Conservation (phyloP, 225 moss, liverwort and hornwort species). For the Sphagnum contortum region DNA sequence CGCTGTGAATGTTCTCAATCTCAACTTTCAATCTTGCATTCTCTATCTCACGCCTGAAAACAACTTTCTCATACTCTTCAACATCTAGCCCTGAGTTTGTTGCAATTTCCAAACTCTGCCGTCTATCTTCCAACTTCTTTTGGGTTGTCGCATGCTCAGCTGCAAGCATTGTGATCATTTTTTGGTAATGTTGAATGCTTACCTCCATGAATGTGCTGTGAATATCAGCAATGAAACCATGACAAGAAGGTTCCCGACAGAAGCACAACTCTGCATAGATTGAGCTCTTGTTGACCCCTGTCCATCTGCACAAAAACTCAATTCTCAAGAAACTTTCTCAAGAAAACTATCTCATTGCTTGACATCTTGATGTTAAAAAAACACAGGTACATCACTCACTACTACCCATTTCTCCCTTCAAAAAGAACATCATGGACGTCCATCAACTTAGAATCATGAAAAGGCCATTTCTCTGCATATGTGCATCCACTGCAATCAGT, state of each 20-base stretch:
- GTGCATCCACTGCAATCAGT: not conserved
- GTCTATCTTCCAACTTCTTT: slow-evolving; percentile 20
- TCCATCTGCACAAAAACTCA: slow-evolving; percentile 22
- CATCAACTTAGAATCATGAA: not conserved
- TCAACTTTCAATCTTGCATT: slow-evolving; percentile 12
- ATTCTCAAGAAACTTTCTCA: not conserved
- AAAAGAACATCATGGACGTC: not conserved
- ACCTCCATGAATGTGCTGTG: slow-evolving; percentile 12
- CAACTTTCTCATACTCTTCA: slow-evolving; percentile 18
- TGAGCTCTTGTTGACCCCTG: slow-evolving; percentile 16
- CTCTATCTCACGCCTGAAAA: slow-evolving; percentile 10
- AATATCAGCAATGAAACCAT: slow-evolving; percentile 27
- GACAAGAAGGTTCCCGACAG: slow-evolving; percentile 29
- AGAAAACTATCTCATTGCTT: not conserved
- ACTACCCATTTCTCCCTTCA: too few relatives aligned
- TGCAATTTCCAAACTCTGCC: slow-evolving; percentile 19
- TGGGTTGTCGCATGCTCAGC: slow-evolving; percentile 19
- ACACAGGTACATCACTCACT: too few relatives aligned
- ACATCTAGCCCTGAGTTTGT: slow-evolving; percentile 13
- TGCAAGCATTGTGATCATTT: slow-evolving; percentile 15
- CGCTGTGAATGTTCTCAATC: slow-evolving; percentile 7
- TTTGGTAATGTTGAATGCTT: slow-evolving; percentile 14
- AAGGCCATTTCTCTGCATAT: not conserved
- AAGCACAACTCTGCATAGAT: slow-evolving; percentile 41
- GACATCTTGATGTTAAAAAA: not conserved